phyloP scores from a whole-genome alignment of 345 rosid species.

The Gossypium thurberi region DNA sequence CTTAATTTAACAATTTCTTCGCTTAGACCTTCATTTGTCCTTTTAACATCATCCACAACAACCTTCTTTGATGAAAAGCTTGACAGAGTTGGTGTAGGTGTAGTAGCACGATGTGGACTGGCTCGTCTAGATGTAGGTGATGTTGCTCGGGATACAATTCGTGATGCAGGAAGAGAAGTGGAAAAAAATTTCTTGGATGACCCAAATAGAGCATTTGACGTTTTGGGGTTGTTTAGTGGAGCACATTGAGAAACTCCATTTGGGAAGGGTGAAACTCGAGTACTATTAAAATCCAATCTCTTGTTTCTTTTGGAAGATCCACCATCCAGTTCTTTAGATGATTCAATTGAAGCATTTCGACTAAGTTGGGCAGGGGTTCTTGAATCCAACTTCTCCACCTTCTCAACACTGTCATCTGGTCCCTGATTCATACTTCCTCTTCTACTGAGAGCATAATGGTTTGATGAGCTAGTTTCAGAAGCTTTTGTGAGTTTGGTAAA shows the following conservation, averaged over 20 bases:
- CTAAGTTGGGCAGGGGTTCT: constrained; percentile 45
- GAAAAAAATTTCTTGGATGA: constrained; percentile 71
- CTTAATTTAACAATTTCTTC: constrained; percentile 58
- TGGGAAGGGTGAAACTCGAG: constrained; percentile 56
- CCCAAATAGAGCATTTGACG: constrained; percentile 55
- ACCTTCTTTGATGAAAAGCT: constrained; percentile 48
- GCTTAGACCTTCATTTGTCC: constrained; percentile 44
- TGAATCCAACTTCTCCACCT: constrained; percentile 41
- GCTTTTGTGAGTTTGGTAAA: constrained; percentile 49
- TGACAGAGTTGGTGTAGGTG: constrained; percentile 56
- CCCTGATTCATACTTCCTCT: constrained; percentile 55
- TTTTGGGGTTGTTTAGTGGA: constrained; percentile 38
- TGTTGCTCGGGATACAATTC: constrained; percentile 77
- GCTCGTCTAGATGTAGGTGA: constrained; percentile 74
- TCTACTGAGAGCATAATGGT: constrained; percentile 44
- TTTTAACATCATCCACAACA: constrained; percentile 48
- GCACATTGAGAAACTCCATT: constrained; percentile 44
- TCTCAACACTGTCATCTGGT: constrained; percentile 33
- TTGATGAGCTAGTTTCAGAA: constrained; percentile 41
- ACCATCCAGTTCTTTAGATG: constrained; percentile 46
- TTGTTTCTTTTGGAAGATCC: constrained; percentile 47
- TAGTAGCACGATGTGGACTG: constrained; percentile 68
- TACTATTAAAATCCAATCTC: constrained; percentile 47
- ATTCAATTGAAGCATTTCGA: constrained; percentile 52
- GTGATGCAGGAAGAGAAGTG: constrained; percentile 75